Conservation (phyloP, 2,329 filamentous ascomycete genomes). For the Pseudogymnoascus sp. region DNA sequence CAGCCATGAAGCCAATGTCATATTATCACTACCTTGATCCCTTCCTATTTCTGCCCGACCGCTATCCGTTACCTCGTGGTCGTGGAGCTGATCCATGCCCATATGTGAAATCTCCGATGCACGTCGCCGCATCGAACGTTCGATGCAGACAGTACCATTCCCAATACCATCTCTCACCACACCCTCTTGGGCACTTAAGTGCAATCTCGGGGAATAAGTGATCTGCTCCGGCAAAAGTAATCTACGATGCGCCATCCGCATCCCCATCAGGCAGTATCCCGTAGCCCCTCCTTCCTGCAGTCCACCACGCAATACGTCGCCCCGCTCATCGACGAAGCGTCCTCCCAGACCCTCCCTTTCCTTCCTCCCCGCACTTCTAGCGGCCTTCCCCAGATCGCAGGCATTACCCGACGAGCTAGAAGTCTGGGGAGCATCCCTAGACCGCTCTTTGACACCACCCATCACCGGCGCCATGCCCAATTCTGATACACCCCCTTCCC, state of each 20-base stretch:
- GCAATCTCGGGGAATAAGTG: not conserved
- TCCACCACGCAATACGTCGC: not conserved
- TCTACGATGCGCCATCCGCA: not conserved
- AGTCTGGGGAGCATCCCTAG: slow-evolving; percentile 1
- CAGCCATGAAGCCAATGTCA: not conserved
- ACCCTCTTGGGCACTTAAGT: not conserved
- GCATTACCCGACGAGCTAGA: not conserved
- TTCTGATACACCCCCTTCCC: not conserved
- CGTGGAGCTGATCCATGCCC: not conserved
- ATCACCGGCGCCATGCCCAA: not conserved
- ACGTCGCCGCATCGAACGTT: slow-evolving; percentile 5
- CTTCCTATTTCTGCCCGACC: not conserved
- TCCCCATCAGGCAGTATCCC: not conserved
- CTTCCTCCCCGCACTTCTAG: not conserved
- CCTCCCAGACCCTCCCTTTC: not conserved
- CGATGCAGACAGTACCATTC: not conserved
- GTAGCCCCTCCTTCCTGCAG: not conserved
- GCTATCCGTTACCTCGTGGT: not conserved
- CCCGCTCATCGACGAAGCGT: not conserved
- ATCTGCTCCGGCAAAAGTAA: slow-evolving; percentile 3
- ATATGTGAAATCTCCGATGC: slow-evolving; percentile 1
- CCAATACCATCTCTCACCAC: not conserved
- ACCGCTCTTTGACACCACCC: slow-evolving; percentile 5
- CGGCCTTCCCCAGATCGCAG: not conserved
- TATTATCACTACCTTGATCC: not conserved